Conservation (phyloP, 1,139 yeast species). For the Arxiozyma slooffiae region DNA sequence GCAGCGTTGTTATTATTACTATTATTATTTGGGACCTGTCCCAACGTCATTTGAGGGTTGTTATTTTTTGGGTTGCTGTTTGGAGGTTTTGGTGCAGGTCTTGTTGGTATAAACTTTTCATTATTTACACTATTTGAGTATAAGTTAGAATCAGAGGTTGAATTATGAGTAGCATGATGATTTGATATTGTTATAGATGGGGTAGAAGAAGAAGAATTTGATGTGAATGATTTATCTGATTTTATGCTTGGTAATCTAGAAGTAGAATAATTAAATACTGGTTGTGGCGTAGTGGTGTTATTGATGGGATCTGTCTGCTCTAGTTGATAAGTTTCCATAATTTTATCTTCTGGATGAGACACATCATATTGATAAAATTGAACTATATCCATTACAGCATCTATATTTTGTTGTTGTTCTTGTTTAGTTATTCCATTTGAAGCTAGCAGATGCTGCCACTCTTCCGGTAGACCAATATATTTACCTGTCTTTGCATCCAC, state of each 20-base stretch:
- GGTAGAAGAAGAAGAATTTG: not conserved
- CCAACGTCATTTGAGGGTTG: not conserved
- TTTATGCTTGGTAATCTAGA: constrained; percentile 1
- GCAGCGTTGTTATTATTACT: not conserved
- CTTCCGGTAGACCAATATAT: constrained; percentile 83
- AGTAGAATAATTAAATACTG: constrained; percentile 14
- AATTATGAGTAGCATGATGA: not conserved
- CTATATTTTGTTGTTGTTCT: constrained; percentile 87
- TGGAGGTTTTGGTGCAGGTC: constrained; percentile 14
- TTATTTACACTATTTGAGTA: not conserved
- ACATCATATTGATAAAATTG: constrained; percentile 66
- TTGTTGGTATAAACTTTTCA: constrained; percentile 12
- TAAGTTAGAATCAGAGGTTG: not conserved
- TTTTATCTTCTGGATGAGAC: constrained; percentile 49
- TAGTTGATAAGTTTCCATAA: constrained; percentile 60
- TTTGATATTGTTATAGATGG: not conserved
- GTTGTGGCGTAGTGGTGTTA: constrained; percentile 17
- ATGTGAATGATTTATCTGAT: not conserved
- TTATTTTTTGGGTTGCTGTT: not conserved
- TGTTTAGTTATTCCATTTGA: constrained; percentile 78
- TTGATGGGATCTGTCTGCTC: constrained; percentile 6
- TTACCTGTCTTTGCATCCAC: constrained; percentile 76
- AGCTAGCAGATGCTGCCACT: constrained; percentile 76
- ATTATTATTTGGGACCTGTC: not conserved
- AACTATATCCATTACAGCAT: constrained; percentile 88